Evolutionary conservation across 2,329 filamentous ascomycete genomes (phyloP), one percentile per base, ranked within the genome.

Genomic region (Neofusicoccum parvum): DNA sequence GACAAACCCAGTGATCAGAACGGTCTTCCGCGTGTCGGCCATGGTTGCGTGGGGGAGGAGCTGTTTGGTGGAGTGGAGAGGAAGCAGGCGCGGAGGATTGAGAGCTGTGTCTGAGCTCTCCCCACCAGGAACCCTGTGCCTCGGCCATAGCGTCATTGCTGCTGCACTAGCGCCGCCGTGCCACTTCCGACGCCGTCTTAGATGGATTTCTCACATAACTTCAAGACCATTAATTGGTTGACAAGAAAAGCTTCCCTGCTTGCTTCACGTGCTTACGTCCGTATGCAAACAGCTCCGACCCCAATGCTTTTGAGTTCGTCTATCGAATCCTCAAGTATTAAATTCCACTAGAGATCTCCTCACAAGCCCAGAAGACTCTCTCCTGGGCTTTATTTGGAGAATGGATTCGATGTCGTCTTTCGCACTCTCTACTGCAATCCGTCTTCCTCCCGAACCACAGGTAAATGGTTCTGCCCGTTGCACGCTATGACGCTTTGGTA

Each of bases 1-100:
- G 11, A 15, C 37, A 14, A 20, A 79, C 75, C 77, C 77, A 3
- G 77, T 79, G 36, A 79, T 74, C 41, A 79, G 58, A 23, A 74
- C 77, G 54, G 74, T 74, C 58, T 70, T 70, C 7, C 48, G 20
- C 11, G 58, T 46, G 32, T 65, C 48, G 37, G 66, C 48, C 64
- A 66, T 69, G 11, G 15, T 58, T 46, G 56, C n/a, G 46, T 37
- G 15, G 3, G 54, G 36, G n/a, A 15, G 34, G 2, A 11, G n/a
- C 27, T n/a, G 32, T 27, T 5, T 39, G 36, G 51, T 50, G 45
- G 27, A 39, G 36, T 45, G 39, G n/a, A 53, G 60, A 43, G 9
- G 37, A 34, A 12, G 45, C 9, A 50, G 9, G 14, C 12, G 50
- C 50, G 15, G 37, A 20, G 41, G 53, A 20, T 15, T 27, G 37